Base-by-base conservation (phyloP, 2,329 filamentous ascomycete species). In the Lachnellula hyalina region DNA sequence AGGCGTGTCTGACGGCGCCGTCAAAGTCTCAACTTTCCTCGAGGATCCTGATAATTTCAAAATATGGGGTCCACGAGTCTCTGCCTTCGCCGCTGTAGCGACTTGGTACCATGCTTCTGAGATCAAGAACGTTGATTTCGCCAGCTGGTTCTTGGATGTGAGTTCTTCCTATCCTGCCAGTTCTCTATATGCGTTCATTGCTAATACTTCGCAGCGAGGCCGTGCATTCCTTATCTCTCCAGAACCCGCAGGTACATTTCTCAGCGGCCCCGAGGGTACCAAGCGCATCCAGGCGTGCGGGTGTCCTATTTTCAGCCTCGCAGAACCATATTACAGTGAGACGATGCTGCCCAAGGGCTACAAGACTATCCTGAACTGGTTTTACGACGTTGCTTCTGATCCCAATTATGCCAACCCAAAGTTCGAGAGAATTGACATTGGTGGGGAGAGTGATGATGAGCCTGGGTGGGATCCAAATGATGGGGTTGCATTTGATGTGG, bases 241-340 rank as follows among this genome's bases (percentile, higher is more conserved):
- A 0, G 72, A 80, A 4, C 76, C 80, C 0, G 62, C 79, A 0
- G 79, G 80, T 41, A 75, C 72, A 1, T 77, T 78, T 1, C 69
- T 90, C 6, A 73, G 79, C 0, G 79, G 80, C 0, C 73, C 79
- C 1, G 66, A 74, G 1, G 78, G 79, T 7, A 40, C 14, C 15
- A 58, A 59, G 14, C 17, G 38, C n/a, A 25, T 63, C 19, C 50
- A 74, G 0, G 61, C 69, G 11, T 74, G 80, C 44, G 86, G 86
- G 5, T 87, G 82, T 60, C 86, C 87, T 4, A 79, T 84, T 58
- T 87, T 86, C 70, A 85, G 86, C n/a, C 80, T 85, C 1, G 86
- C 86, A 3, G 82, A 87, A 58, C 63, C 71, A 1, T 66, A 75
- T 35, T 75, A 83, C 64, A 73, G 73, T 7, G 89, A 95, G 68